phyloP scores from a whole-genome alignment of 2,329 filamentous ascomycete species.

The Blumeria graminis region DNA sequence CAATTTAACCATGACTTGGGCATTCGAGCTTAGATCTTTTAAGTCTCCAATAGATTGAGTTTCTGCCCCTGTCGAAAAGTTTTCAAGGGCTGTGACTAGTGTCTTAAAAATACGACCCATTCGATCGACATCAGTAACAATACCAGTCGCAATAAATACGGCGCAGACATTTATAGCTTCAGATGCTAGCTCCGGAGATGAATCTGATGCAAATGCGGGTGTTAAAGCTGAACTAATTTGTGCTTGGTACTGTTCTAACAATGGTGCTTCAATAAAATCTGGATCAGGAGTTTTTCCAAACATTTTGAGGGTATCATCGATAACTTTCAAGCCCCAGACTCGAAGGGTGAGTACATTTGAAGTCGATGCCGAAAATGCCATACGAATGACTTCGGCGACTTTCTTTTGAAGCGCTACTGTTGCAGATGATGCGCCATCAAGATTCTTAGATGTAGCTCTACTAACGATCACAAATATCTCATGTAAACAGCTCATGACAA shows the following conservation, averaged over 20 bases:
- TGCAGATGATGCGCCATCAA: conserved; percentile 55
- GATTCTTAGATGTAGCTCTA: conserved; percentile 55
- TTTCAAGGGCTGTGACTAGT: conserved; percentile 71
- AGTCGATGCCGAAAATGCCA: conserved; percentile 93
- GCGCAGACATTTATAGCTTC: conserved; percentile 95
- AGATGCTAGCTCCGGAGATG: conserved; percentile 81
- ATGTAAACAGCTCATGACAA: conserved; percentile 71
- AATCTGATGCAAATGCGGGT: conserved; percentile 85
- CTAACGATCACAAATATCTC: conserved; percentile 59
- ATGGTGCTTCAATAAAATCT: conserved; percentile 88
- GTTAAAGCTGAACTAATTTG: conserved; percentile 94
- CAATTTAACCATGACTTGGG: conserved; percentile 96
- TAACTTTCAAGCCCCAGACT: conserved; percentile 78
- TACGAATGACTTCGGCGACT: conserved; percentile 79
- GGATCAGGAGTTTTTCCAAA: conserved; percentile 91
- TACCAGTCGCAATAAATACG: conserved; percentile 91
- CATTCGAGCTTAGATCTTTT: conserved; percentile 79
- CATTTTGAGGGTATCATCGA: conserved; percentile 80
- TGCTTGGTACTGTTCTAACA: conserved; percentile 93
- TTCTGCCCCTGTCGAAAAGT: conserved; percentile 62
- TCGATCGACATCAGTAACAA: conserved; percentile 91
- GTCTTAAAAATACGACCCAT: conserved; percentile 97
- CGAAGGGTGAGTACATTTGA: conserved; percentile 75
- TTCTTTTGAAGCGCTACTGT: conserved; percentile 57
- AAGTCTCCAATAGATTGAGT: conserved; percentile 79